Evolutionary conservation across 2,329 filamentous ascomycete species (phyloP), one percentile per base, ranked within the genome.

Genomic region (Diaporthe nobilis): DNA sequence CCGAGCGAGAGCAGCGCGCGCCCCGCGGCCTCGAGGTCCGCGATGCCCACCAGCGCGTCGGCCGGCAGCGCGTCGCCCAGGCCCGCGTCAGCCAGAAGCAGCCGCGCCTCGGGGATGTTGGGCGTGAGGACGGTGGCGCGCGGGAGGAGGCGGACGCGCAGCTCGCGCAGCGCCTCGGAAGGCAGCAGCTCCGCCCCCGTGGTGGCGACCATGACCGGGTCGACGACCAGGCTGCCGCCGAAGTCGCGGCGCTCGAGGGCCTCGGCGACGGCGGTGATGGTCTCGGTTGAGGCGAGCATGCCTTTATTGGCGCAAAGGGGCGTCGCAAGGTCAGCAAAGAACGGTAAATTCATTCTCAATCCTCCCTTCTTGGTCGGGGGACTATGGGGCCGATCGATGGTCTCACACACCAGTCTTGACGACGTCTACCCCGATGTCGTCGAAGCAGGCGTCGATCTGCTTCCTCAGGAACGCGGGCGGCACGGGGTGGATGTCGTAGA

Each of bases 151-250:
- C 89, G 85, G 20, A 86, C 83, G 68, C 90, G 87, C 68, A 96
- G 85, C 10, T 89, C 88, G 15, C 86, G 82, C 44, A 95, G 87
- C n/a, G 94, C 93, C 12, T 90, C 86, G 51, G 88, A 83, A 0
- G 92, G 92, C 25, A 96, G 88, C 1, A 97, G 88, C 77, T 90
- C 86, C 12, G 93, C 90, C 34, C 94, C 94, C n/a, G 92, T 94
- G 1, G 94, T 96, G 39, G 94, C 93, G 13, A 98, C 91, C 95
- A 98, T 98, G 75, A 98, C 94, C 72, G 95, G 94, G 83, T 97
- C 95, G 73, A 97, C 85, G 44, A 97, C 92, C 39, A 93, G 85
- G 31, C n/a, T 71, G 42, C 63, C 84, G 53, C 31, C 84, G 17
- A 94, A 85, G 17, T 88, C 84, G 80, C 94, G 89, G 71, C 88